Evolutionary conservation across 2,329 filamentous ascomycete genomes (phyloP).

Genomic region (Beauveria caledonica): DNA sequence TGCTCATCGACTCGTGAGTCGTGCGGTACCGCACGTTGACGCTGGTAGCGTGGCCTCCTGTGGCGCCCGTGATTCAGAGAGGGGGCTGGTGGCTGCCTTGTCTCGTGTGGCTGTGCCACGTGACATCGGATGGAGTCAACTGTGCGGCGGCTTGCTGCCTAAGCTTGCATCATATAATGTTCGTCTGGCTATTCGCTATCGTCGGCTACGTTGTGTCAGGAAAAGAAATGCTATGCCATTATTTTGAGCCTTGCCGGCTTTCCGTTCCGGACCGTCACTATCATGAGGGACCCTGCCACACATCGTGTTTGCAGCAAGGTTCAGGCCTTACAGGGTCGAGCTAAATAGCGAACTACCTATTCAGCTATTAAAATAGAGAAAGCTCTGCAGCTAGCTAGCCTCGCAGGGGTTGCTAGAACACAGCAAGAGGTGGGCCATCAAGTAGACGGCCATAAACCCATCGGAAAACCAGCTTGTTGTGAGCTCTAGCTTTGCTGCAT

Average conservation of each 20-base stretch:
- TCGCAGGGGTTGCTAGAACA: no score
- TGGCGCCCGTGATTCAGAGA: background rate
- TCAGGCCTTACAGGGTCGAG: background rate
- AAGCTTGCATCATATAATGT: background rate
- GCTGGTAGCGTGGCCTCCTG: background rate
- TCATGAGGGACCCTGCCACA: no score
- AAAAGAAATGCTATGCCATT: background rate
- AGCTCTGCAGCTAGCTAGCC: background rate
- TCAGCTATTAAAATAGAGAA: background rate
- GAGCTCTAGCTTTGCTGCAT: background rate
- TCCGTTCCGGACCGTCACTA: background rate
- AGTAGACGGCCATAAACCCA: background rate
- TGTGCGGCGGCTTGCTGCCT: background rate
- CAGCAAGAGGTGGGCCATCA: background rate
- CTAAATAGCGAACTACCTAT: background rate
- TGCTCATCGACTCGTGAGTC: background rate
- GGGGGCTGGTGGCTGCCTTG: background rate
- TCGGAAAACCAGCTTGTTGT: background rate
- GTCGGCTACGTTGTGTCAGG: no score
- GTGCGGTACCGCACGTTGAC: background rate
- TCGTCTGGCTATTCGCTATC: no score
- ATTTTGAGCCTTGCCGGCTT: background rate
- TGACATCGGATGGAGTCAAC: constrained; percentile 2
- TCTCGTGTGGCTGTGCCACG: constrained; percentile 8
- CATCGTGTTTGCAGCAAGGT: background rate